These are phyloP conservation scores for Saturnispora sanitii DNA, from an alignment of 805 yeast genomes.

Conservation along the genomic window DNA sequence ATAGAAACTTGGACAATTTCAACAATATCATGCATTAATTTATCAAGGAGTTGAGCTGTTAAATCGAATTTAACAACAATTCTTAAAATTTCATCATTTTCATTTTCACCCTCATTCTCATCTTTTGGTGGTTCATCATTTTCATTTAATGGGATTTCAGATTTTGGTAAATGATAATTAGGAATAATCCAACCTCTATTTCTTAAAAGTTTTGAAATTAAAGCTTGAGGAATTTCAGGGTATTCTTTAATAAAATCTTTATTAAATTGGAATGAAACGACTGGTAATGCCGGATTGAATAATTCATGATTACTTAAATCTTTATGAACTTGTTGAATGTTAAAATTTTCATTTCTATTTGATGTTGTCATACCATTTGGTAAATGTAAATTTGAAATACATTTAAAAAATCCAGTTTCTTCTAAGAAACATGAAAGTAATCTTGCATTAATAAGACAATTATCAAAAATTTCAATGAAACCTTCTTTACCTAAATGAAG, in stretches of 20 bases:
- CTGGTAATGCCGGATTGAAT: conserved; percentile 75
- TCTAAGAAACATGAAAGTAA: conserved; percentile 53
- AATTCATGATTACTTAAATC: conserved; percentile 28
- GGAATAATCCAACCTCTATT: conserved; percentile 82
- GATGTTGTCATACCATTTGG: conserved; percentile 31
- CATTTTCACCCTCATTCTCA: conserved; percentile 25
- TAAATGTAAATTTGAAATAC: conserved; percentile 71
- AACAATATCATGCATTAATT: conserved; percentile 53
- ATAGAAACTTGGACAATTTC: conserved; percentile 43
- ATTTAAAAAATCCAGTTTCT: conserved; percentile 55
- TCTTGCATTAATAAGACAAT: conserved; percentile 65
- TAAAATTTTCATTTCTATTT: conserved; percentile 17
- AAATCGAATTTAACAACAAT: conserved; percentile 73
- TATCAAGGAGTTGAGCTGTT: conserved; percentile 49
- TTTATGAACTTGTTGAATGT: conserved; percentile 2
- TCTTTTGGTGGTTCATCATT: conserved; percentile 10
- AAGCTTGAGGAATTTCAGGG: conserved; percentile 77
- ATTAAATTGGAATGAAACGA: conserved; percentile 75
- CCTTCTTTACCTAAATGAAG: conserved; percentile 64
- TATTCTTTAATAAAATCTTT: conserved; percentile 44
- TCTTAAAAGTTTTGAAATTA: conserved; percentile 63
- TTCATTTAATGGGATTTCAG: conserved; percentile 13
- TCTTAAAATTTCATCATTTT: conserved; percentile 58
- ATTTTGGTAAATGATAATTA: conserved; percentile 68
- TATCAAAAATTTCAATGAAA: conserved; percentile 50